Percentiles rank a stretch among this genome's conserved stretches.
These are phyloP conservation scores for Dactylellina drechsleri DNA, from an alignment of 2,329 filamentous ascomycete species.

Conservation along the genomic window DNA sequence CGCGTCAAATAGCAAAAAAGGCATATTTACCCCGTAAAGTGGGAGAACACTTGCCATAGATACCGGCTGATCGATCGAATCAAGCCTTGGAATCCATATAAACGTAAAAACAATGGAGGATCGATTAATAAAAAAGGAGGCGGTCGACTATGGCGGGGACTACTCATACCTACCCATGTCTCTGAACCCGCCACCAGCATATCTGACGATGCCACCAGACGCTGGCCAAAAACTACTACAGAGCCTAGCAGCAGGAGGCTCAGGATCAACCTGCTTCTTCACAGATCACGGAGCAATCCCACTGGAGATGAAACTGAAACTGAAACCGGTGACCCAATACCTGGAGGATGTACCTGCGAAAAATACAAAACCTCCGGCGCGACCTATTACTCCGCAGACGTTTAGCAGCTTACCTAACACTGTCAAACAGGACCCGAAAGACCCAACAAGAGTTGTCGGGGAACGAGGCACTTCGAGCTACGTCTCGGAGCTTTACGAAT, in stretches of 20 bases:
- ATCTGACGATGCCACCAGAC: neutral
- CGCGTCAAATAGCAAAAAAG: too few species aligned
- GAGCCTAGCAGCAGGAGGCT: neutral
- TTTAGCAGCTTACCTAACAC: constrained; percentile 36
- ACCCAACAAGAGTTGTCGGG: constrained; percentile 38
- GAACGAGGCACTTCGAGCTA: constrained; percentile 39
- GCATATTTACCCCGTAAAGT: constrained; percentile 2
- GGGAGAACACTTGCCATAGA: neutral
- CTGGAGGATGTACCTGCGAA: constrained; percentile 35
- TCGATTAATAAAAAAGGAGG: constrained; percentile 35
- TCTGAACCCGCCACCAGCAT: constrained; percentile 12
- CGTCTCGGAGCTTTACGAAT: constrained; percentile 50
- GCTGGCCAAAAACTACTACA: neutral
- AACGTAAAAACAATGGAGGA: constrained; percentile 8
- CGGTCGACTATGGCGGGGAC: neutral
- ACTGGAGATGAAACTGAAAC: constrained; percentile 27
- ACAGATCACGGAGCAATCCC: constrained; percentile 22
- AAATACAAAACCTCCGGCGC: constrained; percentile 43
- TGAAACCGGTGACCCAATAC: constrained; percentile 31
- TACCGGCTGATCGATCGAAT: constrained; percentile 7
- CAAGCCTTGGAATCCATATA: neutral
- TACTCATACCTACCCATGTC: constrained; percentile 4
- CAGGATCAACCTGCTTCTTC: constrained; percentile 5
- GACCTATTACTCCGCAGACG: constrained; percentile 22
- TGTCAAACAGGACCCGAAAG: constrained; percentile 36